Evolutionary conservation across 441 rosid species (phyloP).

Genomic region (Hura crepitans): DNA sequence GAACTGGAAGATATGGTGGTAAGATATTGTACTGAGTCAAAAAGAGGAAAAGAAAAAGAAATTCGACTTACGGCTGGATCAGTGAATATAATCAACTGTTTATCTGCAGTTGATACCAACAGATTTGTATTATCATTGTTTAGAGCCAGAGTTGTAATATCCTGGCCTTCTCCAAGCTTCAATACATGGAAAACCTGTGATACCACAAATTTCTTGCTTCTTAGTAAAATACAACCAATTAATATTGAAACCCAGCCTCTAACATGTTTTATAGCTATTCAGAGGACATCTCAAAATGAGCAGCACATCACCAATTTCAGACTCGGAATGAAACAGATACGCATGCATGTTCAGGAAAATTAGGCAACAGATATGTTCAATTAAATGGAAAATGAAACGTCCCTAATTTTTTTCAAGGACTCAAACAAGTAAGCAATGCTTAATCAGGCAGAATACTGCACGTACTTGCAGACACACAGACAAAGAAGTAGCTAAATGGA

Average conservation of each 20-base stretch:
- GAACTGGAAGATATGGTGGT: not conserved
- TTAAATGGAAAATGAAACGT: not conserved
- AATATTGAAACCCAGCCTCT: not conserved
- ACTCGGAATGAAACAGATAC: not conserved
- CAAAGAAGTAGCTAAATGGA: not conserved
- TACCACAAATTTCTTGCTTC: conserved; percentile 18
- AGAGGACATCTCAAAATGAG: not conserved
- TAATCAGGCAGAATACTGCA: not conserved
- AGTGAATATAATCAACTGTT: conserved; percentile 84
- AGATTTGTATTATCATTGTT: conserved; percentile 85
- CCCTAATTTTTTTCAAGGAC: not conserved
- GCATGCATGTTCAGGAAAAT: not conserved
- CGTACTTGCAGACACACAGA: not conserved
- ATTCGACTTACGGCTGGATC: conserved; percentile 86
- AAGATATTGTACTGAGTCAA: not conserved
- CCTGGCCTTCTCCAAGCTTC: conserved; percentile 68
- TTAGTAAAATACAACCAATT: conserved; percentile 9
- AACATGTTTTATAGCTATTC: conserved; percentile 1
- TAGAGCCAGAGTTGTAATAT: conserved; percentile 79
- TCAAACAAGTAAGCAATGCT: not conserved
- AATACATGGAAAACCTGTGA: conserved; percentile 76
- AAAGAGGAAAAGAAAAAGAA: not conserved
- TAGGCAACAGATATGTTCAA: not conserved
- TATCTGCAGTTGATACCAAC: conserved; percentile 87
- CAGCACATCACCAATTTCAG: not conserved